Conservation (phyloP, 768 basidiomycete genomes). For the Chalciporus chontae region DNA sequence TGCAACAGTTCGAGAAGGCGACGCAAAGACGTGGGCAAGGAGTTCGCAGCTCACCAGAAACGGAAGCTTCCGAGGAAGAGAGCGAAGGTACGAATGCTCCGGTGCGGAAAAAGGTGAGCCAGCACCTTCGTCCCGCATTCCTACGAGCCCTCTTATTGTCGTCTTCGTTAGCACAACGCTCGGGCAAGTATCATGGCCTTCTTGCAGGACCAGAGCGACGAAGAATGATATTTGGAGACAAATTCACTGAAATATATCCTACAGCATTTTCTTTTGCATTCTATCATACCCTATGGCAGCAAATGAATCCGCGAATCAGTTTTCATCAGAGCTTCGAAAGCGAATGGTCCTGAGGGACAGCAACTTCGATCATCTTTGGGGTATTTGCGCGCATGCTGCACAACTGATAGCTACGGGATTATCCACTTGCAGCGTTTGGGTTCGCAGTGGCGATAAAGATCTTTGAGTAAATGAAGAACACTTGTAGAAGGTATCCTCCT, state of each 20-base stretch:
- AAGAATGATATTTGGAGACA: conserved; percentile 27
- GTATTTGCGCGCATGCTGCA: no score
- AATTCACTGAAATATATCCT: not conserved
- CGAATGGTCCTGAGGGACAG: not conserved
- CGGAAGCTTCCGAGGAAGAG: conserved; percentile 31
- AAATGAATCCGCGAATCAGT: not conserved
- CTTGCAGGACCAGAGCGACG: conserved; percentile 67
- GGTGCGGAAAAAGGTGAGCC: conserved; percentile 42
- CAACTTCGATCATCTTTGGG: no score
- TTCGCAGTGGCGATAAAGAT: no score
- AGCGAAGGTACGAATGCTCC: conserved; percentile 27
- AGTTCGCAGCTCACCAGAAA: conserved; percentile 6
- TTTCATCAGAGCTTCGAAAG: not conserved
- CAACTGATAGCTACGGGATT: no score
- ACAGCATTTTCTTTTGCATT: not conserved
- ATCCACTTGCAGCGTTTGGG: no score
- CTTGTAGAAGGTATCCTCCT: no score
- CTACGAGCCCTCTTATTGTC: not conserved
- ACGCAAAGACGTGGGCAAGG: conserved; percentile 29
- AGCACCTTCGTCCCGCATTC: not conserved
- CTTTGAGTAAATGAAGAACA: no score
- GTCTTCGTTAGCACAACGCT: conserved; percentile 24
- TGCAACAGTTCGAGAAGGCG: conserved; percentile 62
- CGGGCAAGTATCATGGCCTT: conserved; percentile 68
- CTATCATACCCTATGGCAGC: not conserved